These are phyloP conservation scores for Daphne laureola DNA, from an alignment of 441 rosid species.

Conservation along the genomic window DNA sequence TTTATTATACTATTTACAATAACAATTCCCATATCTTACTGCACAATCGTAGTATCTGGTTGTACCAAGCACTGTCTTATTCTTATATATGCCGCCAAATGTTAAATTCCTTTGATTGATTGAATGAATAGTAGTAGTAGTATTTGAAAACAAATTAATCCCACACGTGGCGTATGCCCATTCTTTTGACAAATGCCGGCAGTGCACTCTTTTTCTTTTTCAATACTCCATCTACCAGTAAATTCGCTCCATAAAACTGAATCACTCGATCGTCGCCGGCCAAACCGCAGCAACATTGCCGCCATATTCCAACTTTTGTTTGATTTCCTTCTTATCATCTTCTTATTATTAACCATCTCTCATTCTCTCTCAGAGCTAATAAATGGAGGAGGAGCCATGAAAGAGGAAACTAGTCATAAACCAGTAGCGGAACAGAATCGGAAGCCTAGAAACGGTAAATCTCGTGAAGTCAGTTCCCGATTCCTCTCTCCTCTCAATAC, in stretches of 20 bases:
- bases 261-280: constrained; percentile 35
- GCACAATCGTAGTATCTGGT: too few species aligned
- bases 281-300: constrained; percentile 27
- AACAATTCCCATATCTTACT: too few species aligned
- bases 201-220: too few species aligned
- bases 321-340: constrained; percentile 23
- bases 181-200: too few species aligned
- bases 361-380: constrained; percentile 9
- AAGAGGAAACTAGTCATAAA: constrained; percentile 18
- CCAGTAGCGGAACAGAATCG: constrained; percentile 21
- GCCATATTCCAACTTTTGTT: constrained; percentile 42
- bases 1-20: too few species aligned
- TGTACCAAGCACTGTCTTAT: too few species aligned
- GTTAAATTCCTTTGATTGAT: too few species aligned
- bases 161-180: too few species aligned
- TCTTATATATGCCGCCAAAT: too few species aligned
- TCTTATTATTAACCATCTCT: background rate
- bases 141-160: too few species aligned
- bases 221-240: background rate
- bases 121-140: too few species aligned
- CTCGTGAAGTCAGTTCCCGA: constrained; percentile 59
- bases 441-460: constrained; percentile 38
- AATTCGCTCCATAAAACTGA: background rate
- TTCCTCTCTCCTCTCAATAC: constrained; percentile 37
- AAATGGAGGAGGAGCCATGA: constrained; percentile 22